Evolutionary conservation across 2,329 filamentous ascomycete species (phyloP).

Genomic region (Fusarium nygamai): DNA sequence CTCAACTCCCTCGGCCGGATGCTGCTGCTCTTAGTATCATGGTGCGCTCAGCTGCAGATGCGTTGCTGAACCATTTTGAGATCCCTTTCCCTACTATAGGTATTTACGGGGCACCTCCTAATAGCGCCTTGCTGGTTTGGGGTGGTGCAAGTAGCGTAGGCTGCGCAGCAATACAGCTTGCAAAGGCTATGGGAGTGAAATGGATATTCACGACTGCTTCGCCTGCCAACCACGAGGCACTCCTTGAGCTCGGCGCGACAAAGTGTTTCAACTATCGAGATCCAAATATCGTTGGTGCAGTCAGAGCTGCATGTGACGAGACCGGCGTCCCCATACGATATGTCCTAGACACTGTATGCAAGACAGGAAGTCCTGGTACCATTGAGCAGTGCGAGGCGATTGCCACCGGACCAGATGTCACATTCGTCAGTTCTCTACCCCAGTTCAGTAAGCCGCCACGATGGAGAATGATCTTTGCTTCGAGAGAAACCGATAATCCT

Average conservation of each 20-base stretch:
- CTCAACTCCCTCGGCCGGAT: background rate
- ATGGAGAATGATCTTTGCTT: background rate
- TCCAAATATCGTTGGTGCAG: fast-evolving
- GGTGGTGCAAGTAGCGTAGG: background rate
- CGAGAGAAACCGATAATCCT: background rate
- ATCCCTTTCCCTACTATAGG: background rate
- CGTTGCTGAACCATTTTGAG: background rate
- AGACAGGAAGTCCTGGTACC: background rate
- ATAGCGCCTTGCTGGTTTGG: background rate
- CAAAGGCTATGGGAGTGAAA: background rate
- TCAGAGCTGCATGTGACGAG: background rate
- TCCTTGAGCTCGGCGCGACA: background rate
- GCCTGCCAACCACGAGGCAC: background rate
- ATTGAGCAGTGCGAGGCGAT: background rate
- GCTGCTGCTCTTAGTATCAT: background rate
- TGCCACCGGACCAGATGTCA: background rate
- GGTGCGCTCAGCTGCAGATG: background rate
- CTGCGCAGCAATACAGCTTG: background rate
- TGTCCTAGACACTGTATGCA: background rate
- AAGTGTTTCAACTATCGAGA: background rate
- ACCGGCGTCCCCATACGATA: background rate
- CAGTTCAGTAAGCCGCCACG: background rate
- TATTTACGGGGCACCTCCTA: fast-evolving
- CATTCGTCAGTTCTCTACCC: background rate
- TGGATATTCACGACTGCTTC: background rate